phyloP scores from a whole-genome alignment of 345 rosid genomes.

The Garcia nutans region DNA sequence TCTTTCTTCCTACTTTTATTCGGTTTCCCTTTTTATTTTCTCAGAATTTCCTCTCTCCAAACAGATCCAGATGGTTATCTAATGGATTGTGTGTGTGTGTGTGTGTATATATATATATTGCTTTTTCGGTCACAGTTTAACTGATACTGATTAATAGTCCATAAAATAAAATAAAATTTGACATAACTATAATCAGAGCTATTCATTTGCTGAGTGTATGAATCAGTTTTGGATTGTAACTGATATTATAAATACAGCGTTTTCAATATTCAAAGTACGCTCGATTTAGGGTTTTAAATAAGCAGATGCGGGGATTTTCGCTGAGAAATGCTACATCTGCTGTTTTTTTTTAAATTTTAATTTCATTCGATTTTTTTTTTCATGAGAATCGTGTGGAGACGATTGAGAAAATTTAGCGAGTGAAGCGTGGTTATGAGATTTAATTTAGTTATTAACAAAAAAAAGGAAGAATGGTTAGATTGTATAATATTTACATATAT shows the following conservation, averaged over 20 bases:
- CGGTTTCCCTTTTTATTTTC: background rate
- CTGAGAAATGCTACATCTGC: background rate
- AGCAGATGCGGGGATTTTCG: background rate
- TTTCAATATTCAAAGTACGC: background rate
- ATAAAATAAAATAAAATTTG: no score
- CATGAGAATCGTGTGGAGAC: background rate
- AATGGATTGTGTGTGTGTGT: background rate
- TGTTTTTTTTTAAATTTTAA: no score
- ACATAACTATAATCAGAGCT: background rate
- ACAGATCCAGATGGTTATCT: background rate
- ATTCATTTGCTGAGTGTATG: background rate
- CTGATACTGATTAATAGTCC: background rate
- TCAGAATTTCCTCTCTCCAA: background rate
- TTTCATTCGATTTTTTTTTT: background rate
- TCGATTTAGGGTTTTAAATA: conserved; percentile 7
- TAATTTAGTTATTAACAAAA: background rate
- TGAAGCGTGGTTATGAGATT: background rate
- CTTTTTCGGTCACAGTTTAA: background rate
- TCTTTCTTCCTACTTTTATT: background rate
- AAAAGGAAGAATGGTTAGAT: background rate
- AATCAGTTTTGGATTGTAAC: background rate
- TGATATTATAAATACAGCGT: no score
- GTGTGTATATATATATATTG: background rate
- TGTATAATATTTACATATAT: background rate
- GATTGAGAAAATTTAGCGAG: background rate